phyloP scores from a whole-genome alignment of 805 yeast genomes.

The Saturnispora halmiae region DNA sequence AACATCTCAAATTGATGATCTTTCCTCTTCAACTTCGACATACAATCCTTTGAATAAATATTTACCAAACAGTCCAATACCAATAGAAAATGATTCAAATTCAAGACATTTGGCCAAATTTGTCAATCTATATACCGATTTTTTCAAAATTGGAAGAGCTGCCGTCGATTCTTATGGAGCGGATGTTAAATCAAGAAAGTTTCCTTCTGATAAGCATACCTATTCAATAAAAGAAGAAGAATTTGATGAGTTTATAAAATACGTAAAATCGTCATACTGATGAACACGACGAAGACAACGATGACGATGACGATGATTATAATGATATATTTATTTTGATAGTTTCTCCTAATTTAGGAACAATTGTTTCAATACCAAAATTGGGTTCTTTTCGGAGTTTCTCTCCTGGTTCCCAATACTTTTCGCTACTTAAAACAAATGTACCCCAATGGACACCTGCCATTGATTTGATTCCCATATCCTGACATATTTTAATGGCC shows the following conservation, averaged over 20 bases:
- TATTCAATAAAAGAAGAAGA: constrained; percentile 63
- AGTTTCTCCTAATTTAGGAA: constrained; percentile 74
- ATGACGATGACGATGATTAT: too few relatives aligned
- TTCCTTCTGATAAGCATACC: constrained; percentile 60
- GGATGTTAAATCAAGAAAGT: constrained; percentile 48
- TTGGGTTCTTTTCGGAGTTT: constrained; percentile 37
- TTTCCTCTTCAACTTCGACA: constrained; percentile 25
- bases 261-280: constrained; percentile 14
- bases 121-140: constrained; percentile 58
- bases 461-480: constrained; percentile 50
- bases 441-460: constrained; percentile 98
- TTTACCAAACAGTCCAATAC: constrained; percentile 4
- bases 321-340: too few relatives aligned
- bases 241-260: constrained; percentile 33
- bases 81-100: background rate
- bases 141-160: constrained; percentile 37
- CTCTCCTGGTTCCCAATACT: constrained; percentile 73
- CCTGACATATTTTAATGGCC: constrained; percentile 56
- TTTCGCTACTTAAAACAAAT: constrained; percentile 80
- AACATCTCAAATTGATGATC: constrained; percentile 28
- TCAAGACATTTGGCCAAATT: constrained; percentile 38
- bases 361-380: constrained; percentile 35
- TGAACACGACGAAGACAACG: too few relatives aligned
- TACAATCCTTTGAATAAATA: background rate
- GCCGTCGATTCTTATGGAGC: constrained; percentile 46